These are phyloP conservation scores for Talaromyces liani DNA, from an alignment of 495 filamentous ascomycete genomes.

Conservation along the genomic window DNA sequence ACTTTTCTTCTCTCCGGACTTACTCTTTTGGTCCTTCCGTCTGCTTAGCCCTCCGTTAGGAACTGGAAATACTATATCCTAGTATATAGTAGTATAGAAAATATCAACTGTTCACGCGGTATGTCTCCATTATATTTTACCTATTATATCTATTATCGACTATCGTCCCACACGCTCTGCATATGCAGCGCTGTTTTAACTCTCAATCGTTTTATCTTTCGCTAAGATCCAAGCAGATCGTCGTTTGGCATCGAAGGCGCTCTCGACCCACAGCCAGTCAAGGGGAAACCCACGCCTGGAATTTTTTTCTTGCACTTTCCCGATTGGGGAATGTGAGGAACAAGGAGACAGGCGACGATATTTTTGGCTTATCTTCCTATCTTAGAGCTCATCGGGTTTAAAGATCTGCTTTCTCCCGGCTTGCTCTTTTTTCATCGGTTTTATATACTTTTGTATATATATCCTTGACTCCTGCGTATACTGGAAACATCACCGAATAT, in stretches of 20 bases:
- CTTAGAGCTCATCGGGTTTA: not conserved
- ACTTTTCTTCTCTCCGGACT: conserved; percentile 10
- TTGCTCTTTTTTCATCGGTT: not conserved
- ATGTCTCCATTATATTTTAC: not conserved
- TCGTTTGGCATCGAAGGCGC: not conserved
- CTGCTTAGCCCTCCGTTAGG: not conserved
- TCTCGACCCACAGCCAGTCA: not conserved
- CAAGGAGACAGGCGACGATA: not conserved
- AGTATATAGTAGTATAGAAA: not conserved
- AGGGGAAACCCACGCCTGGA: not conserved
- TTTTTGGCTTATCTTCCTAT: not conserved
- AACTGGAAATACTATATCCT: not conserved
- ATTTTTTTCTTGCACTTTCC: not conserved
- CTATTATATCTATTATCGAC: not conserved
- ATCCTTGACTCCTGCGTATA: not conserved
- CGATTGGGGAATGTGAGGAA: not conserved
- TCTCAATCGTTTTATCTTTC: too few relatives aligned
- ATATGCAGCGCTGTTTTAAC: not conserved
- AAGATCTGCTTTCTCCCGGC: not conserved
- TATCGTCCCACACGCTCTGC: not conserved
- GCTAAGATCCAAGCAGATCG: not conserved
- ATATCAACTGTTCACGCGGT: conserved; percentile 1
- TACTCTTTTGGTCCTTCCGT: conserved; percentile 17
- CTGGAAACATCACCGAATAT: not conserved
- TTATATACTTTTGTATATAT: not conserved